Evolutionary conservation across 495 filamentous ascomycete species (phyloP).

Genomic region (Penicillium arizonense): DNA sequence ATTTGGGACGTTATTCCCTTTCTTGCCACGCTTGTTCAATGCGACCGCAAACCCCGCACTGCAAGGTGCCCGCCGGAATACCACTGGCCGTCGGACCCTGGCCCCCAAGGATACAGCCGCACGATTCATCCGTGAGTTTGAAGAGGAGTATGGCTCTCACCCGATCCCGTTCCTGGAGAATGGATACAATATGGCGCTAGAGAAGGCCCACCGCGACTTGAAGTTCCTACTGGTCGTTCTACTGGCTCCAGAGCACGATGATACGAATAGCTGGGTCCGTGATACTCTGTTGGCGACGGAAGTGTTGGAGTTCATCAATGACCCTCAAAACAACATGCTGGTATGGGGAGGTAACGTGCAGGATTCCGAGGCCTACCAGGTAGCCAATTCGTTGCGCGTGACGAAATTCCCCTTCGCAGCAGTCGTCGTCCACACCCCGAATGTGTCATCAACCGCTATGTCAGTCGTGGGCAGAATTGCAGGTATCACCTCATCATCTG

Average conservation of each 20-base stretch:
- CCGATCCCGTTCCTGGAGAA: conserved; percentile 74
- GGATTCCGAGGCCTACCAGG: conserved; percentile 92
- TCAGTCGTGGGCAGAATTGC: conserved; percentile 73
- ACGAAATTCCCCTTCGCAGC: conserved; percentile 90
- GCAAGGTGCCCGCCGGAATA: conserved; percentile 54
- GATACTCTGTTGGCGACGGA: conserved; percentile 78
- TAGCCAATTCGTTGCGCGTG: conserved; percentile 74
- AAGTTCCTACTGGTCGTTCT: conserved; percentile 86
- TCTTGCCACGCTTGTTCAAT: conserved; percentile 72
- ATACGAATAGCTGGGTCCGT: conserved; percentile 77
- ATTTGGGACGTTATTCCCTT: conserved; percentile 73
- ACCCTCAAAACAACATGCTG: conserved; percentile 70
- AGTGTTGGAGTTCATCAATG: conserved; percentile 67
- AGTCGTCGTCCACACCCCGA: conserved; percentile 78
- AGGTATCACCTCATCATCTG: conserved; percentile 62
- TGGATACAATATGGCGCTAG: conserved; percentile 86
- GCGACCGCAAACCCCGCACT: conserved; percentile 46
- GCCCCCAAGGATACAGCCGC: conserved; percentile 84
- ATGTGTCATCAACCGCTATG: conserved; percentile 80
- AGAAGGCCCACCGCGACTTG: conserved; percentile 84
- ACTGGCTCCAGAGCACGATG: conserved; percentile 88
- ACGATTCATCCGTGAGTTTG: conserved; percentile 86
- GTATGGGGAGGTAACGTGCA: conserved; percentile 90
- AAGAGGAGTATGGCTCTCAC: conserved; percentile 81
- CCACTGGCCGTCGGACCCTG: conserved; percentile 67